These are phyloP conservation scores for Pleurotus cornucopiae DNA, from an alignment of 768 basidiomycete species.

Conservation along the genomic window DNA sequence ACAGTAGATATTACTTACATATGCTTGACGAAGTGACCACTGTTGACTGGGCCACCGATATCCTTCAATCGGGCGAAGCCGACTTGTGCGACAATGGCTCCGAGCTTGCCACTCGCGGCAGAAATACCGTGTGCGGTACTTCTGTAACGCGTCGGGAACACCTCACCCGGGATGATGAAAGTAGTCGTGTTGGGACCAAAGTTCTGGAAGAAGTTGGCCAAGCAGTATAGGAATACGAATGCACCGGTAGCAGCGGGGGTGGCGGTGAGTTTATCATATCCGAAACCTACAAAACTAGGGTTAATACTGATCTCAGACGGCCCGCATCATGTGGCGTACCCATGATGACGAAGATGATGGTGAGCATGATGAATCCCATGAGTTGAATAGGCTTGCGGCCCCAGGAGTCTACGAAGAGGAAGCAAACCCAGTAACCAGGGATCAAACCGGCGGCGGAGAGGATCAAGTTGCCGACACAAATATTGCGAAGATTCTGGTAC, in stretches of 20 bases:
- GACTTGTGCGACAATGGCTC: constrained; percentile 78
- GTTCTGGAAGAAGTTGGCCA: constrained; percentile 88
- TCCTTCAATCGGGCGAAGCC: constrained; percentile 68
- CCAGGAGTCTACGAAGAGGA: constrained; percentile 70
- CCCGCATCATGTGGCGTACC: constrained; percentile 38
- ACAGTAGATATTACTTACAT: constrained; percentile 44
- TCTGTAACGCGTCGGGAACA: constrained; percentile 85
- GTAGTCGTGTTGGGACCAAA: constrained; percentile 82
- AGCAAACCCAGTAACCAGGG: constrained; percentile 72
- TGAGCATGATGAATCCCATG: constrained; percentile 70
- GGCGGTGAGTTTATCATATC: constrained; percentile 51
- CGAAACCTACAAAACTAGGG: constrained; percentile 46
- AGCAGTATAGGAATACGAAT: constrained; percentile 81
- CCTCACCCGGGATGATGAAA: constrained; percentile 78
- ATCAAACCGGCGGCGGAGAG: constrained; percentile 75
- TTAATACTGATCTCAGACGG: not conserved
- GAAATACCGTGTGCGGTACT: constrained; percentile 84
- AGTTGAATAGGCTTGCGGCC: constrained; percentile 82
- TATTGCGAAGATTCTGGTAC: constrained; percentile 57
- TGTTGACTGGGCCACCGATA: constrained; percentile 49
- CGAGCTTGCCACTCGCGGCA: constrained; percentile 79
- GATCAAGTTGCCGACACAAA: constrained; percentile 73
- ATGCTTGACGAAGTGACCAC: constrained; percentile 55
- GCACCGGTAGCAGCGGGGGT: constrained; percentile 39
- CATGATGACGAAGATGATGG: constrained; percentile 63